phyloP scores from a whole-genome alignment of 306 rosid species.

The Prunus davidiana region DNA sequence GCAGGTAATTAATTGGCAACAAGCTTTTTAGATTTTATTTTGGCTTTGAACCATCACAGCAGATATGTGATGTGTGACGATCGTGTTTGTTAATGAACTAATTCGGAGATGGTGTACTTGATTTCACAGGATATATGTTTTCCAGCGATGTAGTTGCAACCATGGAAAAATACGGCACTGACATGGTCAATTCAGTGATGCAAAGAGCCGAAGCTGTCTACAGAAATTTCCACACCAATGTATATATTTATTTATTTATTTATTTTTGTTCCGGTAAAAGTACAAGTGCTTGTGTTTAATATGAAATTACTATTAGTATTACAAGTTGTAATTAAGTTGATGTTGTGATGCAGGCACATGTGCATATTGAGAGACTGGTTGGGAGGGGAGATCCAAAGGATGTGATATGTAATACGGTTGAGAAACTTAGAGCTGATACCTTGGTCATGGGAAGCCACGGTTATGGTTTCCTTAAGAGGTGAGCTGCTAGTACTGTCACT shows the following conservation, averaged over 20 bases:
- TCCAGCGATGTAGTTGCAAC: conserved; percentile 45
- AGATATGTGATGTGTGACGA: too few species aligned
- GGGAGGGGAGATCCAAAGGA: conserved; percentile 69
- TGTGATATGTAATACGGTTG: conserved; percentile 61
- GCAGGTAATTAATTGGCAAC: conserved; percentile 42
- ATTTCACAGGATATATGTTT: conserved; percentile 51
- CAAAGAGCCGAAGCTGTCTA: conserved; percentile 60
- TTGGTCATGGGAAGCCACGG: conserved; percentile 86
- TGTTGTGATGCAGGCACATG: conserved; percentile 34
- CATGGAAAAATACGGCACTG: conserved; percentile 46
- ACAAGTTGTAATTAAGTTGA: neutral
- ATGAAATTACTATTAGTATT: neutral
- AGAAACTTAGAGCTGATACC: conserved; percentile 59
- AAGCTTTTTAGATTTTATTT: too few species aligned
- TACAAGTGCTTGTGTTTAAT: too few species aligned
- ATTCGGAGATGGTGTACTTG: neutral
- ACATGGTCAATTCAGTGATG: conserved; percentile 69
- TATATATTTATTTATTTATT: conserved; percentile 1
- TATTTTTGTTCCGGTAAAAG: too few species aligned
- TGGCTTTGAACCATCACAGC: too few species aligned
- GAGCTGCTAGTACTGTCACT: too few species aligned
- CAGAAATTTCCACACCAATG: conserved; percentile 32
- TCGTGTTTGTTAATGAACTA: neutral
- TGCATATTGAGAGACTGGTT: conserved; percentile 44
- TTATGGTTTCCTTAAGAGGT: conserved; percentile 84